Base-by-base conservation (phyloP, 2,329 filamentous ascomycete species). In the Alternaria gaisen region DNA sequence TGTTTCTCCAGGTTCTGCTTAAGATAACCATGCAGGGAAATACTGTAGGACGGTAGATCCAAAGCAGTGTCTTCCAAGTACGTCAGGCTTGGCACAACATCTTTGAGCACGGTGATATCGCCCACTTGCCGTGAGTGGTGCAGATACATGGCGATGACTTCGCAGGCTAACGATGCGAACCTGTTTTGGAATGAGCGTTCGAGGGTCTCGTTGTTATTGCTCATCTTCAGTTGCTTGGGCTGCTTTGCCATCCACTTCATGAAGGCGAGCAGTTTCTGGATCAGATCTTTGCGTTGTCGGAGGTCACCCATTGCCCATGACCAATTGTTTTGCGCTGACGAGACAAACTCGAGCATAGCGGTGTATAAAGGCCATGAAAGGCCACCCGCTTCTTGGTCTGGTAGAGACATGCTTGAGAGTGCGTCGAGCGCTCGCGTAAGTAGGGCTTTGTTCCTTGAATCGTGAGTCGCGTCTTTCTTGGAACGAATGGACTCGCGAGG, bases 241-340 rank as follows among this genome's bases (percentile, higher is more conserved):
- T 76, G 70, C 34, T 70, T 70, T 24, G 67, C 57, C 64, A 78
- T 72, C 73, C 73, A 77, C 43, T 85, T 86, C 34, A 95, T 85
- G 74, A 92, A 95, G 4, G 85, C 83, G 18, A 91, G 86, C 18
- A 97, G 84, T 56, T 88, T 87, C 42, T 87, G 83, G 58, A 97
- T 85, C 71, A 97, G 94, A 0, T 84, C 83, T 0, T 86, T 85
- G 70, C 97, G 91, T 60, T 89, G 89, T 63, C 91, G 88, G 36
- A 97, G 82, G 40, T 91, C 89, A 58, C 92, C 90, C 58, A 96
- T 93, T 1, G 93, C 94, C 92, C 94, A 97, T 1, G 94, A 91
- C 94, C 94, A 98, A 74, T 93, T 92, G 77, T 97, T 95, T 74
- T 97, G 94, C 5, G 94, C 92, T 3, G 91, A 88, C 3, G 92